phyloP scores from a whole-genome alignment of 495 filamentous ascomycete genomes.

The Annulohypoxylon stygium region DNA sequence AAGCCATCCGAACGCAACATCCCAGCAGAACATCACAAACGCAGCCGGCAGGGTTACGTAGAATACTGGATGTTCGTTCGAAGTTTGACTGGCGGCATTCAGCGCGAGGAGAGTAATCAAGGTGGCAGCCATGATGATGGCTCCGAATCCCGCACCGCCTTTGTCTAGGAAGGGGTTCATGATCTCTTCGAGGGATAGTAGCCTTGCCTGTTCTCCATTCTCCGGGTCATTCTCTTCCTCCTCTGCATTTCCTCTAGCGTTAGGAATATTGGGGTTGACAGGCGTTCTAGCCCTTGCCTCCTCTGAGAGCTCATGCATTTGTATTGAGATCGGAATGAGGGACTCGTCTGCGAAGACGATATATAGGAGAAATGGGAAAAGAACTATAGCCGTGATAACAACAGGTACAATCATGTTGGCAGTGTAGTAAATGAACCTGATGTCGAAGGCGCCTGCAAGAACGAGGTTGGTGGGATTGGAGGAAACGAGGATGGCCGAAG shows the following conservation, averaged over 20 bases:
- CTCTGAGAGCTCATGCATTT: constrained; percentile 74
- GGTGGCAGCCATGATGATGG: constrained; percentile 70
- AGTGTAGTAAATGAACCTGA: constrained; percentile 76
- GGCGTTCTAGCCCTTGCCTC: constrained; percentile 65
- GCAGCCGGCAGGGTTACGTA: constrained; percentile 74
- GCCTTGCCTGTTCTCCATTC: constrained; percentile 62
- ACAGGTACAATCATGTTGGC: constrained; percentile 78
- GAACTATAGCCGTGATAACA: constrained; percentile 69
- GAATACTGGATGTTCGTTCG: constrained; percentile 64
- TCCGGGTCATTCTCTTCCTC: constrained; percentile 62
- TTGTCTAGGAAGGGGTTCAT: constrained; percentile 79
- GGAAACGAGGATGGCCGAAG: constrained; percentile 75
- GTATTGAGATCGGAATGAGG: constrained; percentile 72
- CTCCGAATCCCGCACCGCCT: constrained; percentile 70
- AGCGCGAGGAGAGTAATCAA: constrained; percentile 69
- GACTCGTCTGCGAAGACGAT: constrained; percentile 71
- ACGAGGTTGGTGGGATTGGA: constrained; percentile 80
- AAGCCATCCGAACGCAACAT: constrained; percentile 69
- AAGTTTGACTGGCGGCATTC: constrained; percentile 66
- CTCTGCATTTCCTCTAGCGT: constrained; percentile 67
- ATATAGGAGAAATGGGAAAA: constrained; percentile 74
- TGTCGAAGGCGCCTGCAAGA: constrained; percentile 74
- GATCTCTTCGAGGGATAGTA: constrained; percentile 73
- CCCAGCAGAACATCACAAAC: constrained; percentile 72
- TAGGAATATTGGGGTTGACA: constrained; percentile 75